phyloP scores from a whole-genome alignment of 2,329 filamentous ascomycete genomes.

The Trichoderma breve region DNA sequence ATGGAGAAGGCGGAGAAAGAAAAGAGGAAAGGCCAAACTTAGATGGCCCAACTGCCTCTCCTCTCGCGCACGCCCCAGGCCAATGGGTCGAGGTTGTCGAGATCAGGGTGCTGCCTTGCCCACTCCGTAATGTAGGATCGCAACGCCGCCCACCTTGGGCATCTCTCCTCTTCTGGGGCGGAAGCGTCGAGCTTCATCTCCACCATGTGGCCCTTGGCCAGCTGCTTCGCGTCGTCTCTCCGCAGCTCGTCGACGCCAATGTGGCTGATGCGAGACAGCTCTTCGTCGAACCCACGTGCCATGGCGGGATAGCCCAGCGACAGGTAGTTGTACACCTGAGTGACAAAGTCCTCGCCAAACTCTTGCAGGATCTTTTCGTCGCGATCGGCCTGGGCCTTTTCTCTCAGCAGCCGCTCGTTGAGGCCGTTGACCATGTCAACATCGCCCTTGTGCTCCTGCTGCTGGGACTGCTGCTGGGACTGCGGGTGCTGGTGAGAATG shows the following conservation, averaged over 20 bases:
- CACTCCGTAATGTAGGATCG: constrained; percentile 83
- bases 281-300: constrained; percentile 78
- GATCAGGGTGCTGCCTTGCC: constrained; percentile 80
- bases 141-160: constrained; percentile 77
- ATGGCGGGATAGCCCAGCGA: constrained; percentile 88
- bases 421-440: constrained; percentile 51
- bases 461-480: constrained; percentile 27
- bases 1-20: not conserved
- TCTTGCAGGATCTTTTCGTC: constrained; percentile 60
- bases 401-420: constrained; percentile 47
- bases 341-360: constrained; percentile 81
- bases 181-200: constrained; percentile 48
- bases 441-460: constrained; percentile 41
- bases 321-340: constrained; percentile 96
- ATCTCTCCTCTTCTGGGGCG: constrained; percentile 51
- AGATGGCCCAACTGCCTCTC: constrained; percentile 72
- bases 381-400: constrained; percentile 49
- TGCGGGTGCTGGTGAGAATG: not conserved
- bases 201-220: constrained; percentile 71
- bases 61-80: constrained; percentile 68
- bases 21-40: not conserved
- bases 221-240: constrained; percentile 61
- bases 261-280: constrained; percentile 76
- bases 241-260: constrained; percentile 68
- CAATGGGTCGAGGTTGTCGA: constrained; percentile 58